Percentiles rank a stretch among this genome's conserved stretches.
Evolutionary conservation across 345 rosid genomes (phyloP).

Genomic region (Mercurialis annua): DNA sequence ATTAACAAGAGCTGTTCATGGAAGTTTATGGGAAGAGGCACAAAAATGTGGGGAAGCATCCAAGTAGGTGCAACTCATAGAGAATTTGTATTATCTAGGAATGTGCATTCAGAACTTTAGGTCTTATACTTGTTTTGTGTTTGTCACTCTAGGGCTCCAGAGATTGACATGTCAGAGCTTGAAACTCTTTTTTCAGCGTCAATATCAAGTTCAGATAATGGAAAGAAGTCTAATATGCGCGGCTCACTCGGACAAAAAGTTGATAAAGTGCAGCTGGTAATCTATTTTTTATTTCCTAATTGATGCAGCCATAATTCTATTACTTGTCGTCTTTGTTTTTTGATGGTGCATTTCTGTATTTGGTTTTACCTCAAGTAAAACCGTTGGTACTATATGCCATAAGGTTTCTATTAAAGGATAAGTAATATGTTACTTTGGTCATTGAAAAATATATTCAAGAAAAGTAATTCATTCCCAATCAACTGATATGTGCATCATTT

Average conservation of each 20-base stretch:
- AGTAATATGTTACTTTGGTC: not conserved
- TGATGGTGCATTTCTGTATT: not conserved
- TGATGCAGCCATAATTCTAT: not conserved
- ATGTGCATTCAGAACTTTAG: conserved; percentile 6
- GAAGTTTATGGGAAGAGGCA: conserved; percentile 98
- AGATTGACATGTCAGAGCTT: conserved; percentile 92
- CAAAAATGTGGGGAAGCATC: conserved; percentile 82
- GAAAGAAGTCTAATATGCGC: conserved; percentile 38
- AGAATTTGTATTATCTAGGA: conserved; percentile 12
- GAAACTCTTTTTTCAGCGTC: conserved; percentile 86
- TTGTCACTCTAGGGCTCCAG: conserved; percentile 64
- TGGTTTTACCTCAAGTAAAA: not conserved
- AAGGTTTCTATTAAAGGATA: not conserved
- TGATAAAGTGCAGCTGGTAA: conserved; percentile 94
- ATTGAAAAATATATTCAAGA: not conserved
- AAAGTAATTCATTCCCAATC: not conserved
- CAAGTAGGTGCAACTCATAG: conserved; percentile 46
- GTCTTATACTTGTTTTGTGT: conserved; percentile 15
- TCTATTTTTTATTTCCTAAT: conserved; percentile 1
- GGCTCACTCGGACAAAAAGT: conserved; percentile 57
- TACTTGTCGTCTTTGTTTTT: not conserved
- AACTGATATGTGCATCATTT: not conserved
- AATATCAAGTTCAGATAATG: conserved; percentile 47
- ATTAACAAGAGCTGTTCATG: conserved; percentile 82
- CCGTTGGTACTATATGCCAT: not conserved